Percentiles rank a stretch among this genome's conserved stretches.
These are phyloP conservation scores for Panus rudis DNA, from an alignment of 768 basidiomycete genomes.

Conservation along the genomic window DNA sequence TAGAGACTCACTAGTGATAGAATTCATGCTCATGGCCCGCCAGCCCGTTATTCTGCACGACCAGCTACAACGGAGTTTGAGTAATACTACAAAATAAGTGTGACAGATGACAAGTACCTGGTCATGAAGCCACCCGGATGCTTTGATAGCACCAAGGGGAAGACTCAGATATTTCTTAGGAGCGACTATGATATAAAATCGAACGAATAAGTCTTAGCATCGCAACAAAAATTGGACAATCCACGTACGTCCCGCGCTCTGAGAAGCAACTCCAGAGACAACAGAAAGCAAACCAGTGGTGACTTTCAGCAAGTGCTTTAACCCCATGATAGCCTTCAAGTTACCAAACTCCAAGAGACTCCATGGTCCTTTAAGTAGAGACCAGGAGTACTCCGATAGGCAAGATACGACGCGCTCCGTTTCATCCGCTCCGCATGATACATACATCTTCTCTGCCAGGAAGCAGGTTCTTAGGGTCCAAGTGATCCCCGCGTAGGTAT, in stretches of 20 bases:
- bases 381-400: no score
- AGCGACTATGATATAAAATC: constrained; percentile 13
- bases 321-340: no score
- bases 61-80: constrained; percentile 13
- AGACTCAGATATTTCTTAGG: constrained; percentile 25
- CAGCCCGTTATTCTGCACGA: constrained; percentile 28
- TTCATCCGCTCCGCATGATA: no score
- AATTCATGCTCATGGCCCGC: constrained; percentile 32
- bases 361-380: no score
- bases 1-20: constrained; percentile 25
- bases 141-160: constrained; percentile 24
- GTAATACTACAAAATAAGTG: neutral
- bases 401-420: no score
- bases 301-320: no score
- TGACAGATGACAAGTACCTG: constrained; percentile 14
- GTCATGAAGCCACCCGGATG: constrained; percentile 26
- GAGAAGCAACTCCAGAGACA: neutral
- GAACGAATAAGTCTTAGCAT: neutral
- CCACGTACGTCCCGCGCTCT: constrained; percentile 6
- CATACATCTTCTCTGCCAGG: no score
- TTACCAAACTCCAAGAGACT: no score
- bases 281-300: neutral
- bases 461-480: no score
- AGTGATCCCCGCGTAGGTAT: no score
- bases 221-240: neutral